A percentile compares a stretch with the other conserved stretches of the same genome.
These are phyloP conservation scores for Rhodotorula babjevae DNA, from an alignment of 768 basidiomycete genomes.

Conservation along the genomic window DNA sequence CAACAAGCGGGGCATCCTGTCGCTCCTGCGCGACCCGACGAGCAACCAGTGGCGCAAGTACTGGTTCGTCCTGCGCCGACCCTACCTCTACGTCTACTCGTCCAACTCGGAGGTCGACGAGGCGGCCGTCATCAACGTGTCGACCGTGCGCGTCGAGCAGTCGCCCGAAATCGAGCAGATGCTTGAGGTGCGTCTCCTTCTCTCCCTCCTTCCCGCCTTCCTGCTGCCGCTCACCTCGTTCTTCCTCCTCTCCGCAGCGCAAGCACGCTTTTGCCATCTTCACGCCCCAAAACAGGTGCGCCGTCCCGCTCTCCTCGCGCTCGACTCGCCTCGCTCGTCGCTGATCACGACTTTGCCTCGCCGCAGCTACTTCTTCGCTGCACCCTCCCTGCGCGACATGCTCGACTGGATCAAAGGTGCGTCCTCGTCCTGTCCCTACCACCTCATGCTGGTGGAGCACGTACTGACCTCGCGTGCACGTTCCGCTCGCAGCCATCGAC, in stretches of 20 bases:
- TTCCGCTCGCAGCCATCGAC: constrained; percentile 12
- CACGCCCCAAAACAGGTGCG: constrained; percentile 35
- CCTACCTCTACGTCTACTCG: constrained; percentile 82
- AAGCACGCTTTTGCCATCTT: constrained; percentile 38
- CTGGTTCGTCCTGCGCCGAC: constrained; percentile 84
- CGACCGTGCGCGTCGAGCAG: constrained; percentile 75
- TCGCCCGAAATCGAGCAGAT: constrained; percentile 72
- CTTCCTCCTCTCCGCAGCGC: constrained; percentile 18
- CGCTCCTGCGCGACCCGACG: constrained; percentile 73
- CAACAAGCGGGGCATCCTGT: constrained; percentile 77
- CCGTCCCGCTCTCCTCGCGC: neutral
- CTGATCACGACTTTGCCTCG: neutral
- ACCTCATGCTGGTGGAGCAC: no score
- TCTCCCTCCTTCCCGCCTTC: neutral
- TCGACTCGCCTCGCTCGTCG: neutral
- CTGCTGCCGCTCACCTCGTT: neutral
- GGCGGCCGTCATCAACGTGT: constrained; percentile 72
- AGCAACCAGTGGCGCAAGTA: constrained; percentile 74
- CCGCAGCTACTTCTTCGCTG: constrained; percentile 37
- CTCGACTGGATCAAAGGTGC: constrained; percentile 35
- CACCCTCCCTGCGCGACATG: constrained; percentile 25
- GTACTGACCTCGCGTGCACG: no score
- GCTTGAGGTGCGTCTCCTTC: constrained; percentile 23
- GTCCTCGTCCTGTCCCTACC: neutral
- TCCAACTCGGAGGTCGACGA: constrained; percentile 80